These are phyloP conservation scores for Microthlaspi erraticum DNA, from an alignment of 345 rosid species.

Conservation along the genomic window DNA sequence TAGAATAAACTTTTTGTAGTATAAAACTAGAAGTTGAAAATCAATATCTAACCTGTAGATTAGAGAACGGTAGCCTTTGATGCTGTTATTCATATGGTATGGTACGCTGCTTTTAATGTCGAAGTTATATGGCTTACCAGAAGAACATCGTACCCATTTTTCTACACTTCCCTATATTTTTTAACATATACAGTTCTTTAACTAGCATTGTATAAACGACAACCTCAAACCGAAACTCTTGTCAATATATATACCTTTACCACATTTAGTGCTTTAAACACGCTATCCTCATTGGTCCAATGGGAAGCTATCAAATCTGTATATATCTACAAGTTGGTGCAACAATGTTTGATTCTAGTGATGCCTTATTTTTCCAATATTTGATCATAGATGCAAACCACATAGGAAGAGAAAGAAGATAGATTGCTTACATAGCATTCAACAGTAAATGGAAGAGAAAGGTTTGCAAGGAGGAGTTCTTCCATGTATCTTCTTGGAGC, in stretches of 20 bases:
- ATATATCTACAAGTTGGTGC: background rate
- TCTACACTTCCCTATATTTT: slow-evolving; percentile 22
- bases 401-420: background rate
- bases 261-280: slow-evolving; percentile 34
- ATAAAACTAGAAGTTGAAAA: background rate
- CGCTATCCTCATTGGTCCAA: slow-evolving; percentile 32
- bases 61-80: slow-evolving; percentile 30
- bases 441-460: background rate
- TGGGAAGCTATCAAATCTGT: background rate
- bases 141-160: slow-evolving; percentile 18
- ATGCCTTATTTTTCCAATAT: too few species aligned
- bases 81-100: slow-evolving; percentile 28
- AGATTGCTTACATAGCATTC: slow-evolving; percentile 14
- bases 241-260: background rate
- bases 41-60: slow-evolving; percentile 20
- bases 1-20: background rate
- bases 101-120: slow-evolving; percentile 29
- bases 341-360: too few species aligned
- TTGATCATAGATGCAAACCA: background rate
- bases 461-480: background rate
- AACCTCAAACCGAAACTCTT: too few species aligned
- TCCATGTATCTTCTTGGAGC: background rate
- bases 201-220: background rate
- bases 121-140: background rate
- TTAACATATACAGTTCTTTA: background rate